Conservation (phyloP, 2,329 filamentous ascomycete genomes). For the Talaromyces marneffei region DNA sequence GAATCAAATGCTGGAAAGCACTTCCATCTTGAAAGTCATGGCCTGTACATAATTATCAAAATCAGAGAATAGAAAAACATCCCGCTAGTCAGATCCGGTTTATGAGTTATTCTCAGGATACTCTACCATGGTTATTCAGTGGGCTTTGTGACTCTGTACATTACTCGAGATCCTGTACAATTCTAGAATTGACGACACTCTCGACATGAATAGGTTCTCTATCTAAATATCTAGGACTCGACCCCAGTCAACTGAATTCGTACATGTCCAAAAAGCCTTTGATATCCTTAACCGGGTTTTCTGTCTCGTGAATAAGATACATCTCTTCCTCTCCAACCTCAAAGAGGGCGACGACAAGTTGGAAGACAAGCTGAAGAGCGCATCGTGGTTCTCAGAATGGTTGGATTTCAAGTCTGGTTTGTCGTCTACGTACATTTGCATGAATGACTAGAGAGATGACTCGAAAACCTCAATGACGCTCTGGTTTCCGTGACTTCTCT, state of each 20-base stretch:
- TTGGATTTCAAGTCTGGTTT: no score
- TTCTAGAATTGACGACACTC: background rate
- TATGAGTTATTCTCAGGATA: background rate
- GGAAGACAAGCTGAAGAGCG: background rate
- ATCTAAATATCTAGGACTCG: background rate
- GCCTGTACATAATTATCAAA: background rate
- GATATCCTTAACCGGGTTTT: background rate
- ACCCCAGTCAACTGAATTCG: background rate
- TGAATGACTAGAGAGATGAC: background rate
- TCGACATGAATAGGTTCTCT: background rate
- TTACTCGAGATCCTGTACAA: background rate
- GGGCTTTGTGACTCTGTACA: background rate
- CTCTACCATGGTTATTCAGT: background rate
- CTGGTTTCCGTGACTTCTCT: background rate
- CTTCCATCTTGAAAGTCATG: background rate
- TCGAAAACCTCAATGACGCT: background rate
- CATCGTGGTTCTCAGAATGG: background rate
- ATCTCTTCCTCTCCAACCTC: background rate
- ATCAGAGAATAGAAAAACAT: background rate
- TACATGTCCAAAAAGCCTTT: background rate
- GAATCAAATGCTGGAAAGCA: background rate
- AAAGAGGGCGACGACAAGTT: background rate
- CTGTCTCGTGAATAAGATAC: background rate
- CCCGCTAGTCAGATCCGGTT: background rate
- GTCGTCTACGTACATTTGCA: no score